Percentiles rank a stretch among this genome's conserved stretches.
Conservation (phyloP, 2,329 filamentous ascomycete genomes). For the Colletotrichum sp. region DNA sequence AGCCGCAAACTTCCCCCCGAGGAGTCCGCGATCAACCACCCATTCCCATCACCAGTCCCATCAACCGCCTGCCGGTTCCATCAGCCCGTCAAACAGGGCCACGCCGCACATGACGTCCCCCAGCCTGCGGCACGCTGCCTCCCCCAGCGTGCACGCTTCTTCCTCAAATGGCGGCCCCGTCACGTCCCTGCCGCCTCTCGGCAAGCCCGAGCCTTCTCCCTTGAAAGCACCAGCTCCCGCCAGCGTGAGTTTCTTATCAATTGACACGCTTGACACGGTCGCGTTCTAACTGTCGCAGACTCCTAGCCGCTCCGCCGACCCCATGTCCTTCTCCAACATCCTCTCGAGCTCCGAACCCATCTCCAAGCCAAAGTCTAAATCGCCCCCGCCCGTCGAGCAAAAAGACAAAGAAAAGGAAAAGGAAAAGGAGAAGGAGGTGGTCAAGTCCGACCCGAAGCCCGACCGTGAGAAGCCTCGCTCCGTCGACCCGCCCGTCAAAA, state of each 20-base stretch:
- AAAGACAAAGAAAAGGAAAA: slow-evolving; percentile 9
- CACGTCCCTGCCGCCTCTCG: slow-evolving; percentile 36
- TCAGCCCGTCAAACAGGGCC: slow-evolving; percentile 45
- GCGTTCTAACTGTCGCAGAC: slow-evolving; percentile 51
- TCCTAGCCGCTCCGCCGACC: slow-evolving; percentile 76
- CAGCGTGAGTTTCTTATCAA: slow-evolving; percentile 33
- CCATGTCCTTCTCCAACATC: slow-evolving; percentile 97
- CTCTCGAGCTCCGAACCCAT: slow-evolving; percentile 79
- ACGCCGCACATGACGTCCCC: slow-evolving; percentile 53
- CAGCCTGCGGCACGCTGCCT: slow-evolving; percentile 47
- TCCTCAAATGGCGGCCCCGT: slow-evolving; percentile 43
- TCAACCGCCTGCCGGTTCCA: slow-evolving; percentile 42
- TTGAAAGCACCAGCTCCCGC: slow-evolving; percentile 40
- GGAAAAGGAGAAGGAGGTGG: slow-evolving; percentile 6
- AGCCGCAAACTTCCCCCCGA: slow-evolving; percentile 47
- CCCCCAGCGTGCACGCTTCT: slow-evolving; percentile 41
- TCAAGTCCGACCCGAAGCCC: slow-evolving; percentile 24
- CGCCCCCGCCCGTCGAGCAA: slow-evolving; percentile 1
- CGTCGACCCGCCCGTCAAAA: slow-evolving; percentile 33
- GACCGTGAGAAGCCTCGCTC: slow-evolving; percentile 20
- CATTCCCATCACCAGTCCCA: slow-evolving; percentile 44
- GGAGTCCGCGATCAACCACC: slow-evolving; percentile 54
- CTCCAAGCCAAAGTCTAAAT: slow-evolving; percentile 48
- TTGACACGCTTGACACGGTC: neutral
- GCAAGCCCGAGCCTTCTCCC: slow-evolving; percentile 46